Evolutionary conservation across 352 stramenopile species (phyloP), one percentile per base, ranked within the genome.

Genomic region (Hyaloperonospora arabidopsidis): DNA sequence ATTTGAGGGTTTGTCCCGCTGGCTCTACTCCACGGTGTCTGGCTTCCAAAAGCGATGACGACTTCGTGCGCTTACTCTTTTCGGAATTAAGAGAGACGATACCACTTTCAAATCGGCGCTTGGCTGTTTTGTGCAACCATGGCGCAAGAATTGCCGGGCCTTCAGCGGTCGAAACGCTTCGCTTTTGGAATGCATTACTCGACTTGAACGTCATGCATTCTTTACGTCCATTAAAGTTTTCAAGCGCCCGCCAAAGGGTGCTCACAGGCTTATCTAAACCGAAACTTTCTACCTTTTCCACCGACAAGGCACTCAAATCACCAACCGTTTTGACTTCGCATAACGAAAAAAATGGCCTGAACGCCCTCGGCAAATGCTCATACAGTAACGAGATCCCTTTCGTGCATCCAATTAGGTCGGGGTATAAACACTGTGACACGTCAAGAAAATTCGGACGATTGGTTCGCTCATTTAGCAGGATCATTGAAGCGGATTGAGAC

Each of bases 271-370:
- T 75, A 44, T 85, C 85, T 5, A 88, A 59, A 1, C 70, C 76
- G 34, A 91, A 77, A 18, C 68, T 72, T 36, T 67, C 70, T 21
- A 91, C 69, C 51, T 79, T 74, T 35, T 75, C 63, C 12, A 74
- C 36, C 0, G 62, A 47, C 54, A 82, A 72, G 0, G 67, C 57
- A 46, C 74, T 84, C 48, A 89, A 50, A 58, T 91, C 73, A 19
- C 81, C 76, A 23, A 91, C 70, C 0, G 79, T 89, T 29, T 77
- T 72, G 46, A 91, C 72, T 46, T 86, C 83, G 65, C 81, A 78
- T 11, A 82, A 84, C 17, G 66, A 68, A 25, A 82, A 76, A 38
- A 89, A 70, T 18, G 59, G 67, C 15, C 75, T 62, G 44, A 89
- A 85, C 5, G 50, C 61, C 19, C 80, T 59, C 0, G 81, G 71